Evolutionary conservation across 2,329 filamentous ascomycete genomes (phyloP).

Genomic region (Laburnicola sp.): DNA sequence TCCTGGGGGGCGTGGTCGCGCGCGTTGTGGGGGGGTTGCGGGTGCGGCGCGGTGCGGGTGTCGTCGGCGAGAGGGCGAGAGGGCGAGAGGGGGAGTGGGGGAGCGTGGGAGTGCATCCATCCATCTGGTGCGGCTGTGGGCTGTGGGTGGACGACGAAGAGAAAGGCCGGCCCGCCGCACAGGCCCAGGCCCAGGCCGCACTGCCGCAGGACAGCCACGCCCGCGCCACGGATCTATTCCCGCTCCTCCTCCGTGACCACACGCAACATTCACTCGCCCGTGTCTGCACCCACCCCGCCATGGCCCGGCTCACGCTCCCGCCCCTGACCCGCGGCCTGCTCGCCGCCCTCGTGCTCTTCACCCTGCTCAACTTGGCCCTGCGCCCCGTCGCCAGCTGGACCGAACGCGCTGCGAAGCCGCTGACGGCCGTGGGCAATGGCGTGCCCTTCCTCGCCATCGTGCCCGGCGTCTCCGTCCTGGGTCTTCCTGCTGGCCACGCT

Average conservation of each 20-base stretch:
- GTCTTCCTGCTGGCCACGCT: slow-evolving; percentile 83
- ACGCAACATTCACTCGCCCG: too few relatives aligned
- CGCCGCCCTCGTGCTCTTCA: slow-evolving; percentile 73
- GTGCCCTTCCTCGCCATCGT: slow-evolving; percentile 88
- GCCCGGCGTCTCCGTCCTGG: slow-evolving; percentile 82
- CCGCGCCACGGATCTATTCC: too few relatives aligned
- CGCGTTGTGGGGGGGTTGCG: neutral
- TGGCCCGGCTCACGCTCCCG: slow-evolving; percentile 90
- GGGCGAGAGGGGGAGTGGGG: too few relatives aligned
- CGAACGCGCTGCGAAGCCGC: slow-evolving; percentile 50
- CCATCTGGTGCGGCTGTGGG: too few relatives aligned
- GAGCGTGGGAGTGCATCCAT: too few relatives aligned
- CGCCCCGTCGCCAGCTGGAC: slow-evolving; percentile 53
- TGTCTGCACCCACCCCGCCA: slow-evolving; percentile 31
- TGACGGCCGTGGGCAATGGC: slow-evolving; percentile 59
- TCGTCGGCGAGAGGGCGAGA: too few relatives aligned
- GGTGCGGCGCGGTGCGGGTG: neutral
- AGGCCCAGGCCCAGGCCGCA: too few relatives aligned
- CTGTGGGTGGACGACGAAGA: too few relatives aligned
- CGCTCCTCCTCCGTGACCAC: neutral
- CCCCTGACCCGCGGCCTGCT: slow-evolving; percentile 85
- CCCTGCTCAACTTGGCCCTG: slow-evolving; percentile 78
- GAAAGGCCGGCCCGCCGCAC: too few relatives aligned
- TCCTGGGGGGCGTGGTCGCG: slow-evolving; percentile 27
- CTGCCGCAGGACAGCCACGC: neutral